A percentile compares a stretch with the other conserved stretches of the same genome.
Conservation (phyloP, 768 basidiomycete genomes). For the Kwoniella botswanensis region DNA sequence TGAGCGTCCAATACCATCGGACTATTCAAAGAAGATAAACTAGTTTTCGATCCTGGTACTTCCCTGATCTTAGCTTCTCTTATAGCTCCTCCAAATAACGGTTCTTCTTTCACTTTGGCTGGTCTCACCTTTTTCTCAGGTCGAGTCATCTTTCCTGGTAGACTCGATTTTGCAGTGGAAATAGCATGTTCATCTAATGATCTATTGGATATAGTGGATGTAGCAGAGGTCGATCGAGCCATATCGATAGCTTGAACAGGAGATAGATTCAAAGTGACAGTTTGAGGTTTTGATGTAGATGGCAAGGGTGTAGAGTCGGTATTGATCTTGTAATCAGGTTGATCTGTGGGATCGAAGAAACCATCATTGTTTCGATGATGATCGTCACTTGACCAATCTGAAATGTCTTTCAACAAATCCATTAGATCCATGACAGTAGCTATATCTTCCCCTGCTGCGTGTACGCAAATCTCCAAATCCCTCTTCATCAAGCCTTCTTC, state of each 20-base stretch:
- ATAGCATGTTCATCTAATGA: background rate
- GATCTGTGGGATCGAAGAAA: slow-evolving; percentile 11
- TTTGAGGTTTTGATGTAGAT: background rate
- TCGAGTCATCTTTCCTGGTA: slow-evolving; percentile 23
- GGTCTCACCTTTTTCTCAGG: slow-evolving; percentile 18
- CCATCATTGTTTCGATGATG: slow-evolving; percentile 28
- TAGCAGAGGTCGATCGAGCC: slow-evolving; percentile 7
- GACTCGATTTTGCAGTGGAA: background rate
- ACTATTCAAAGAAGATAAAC: slow-evolving; percentile 19
- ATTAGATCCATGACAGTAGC: slow-evolving; percentile 51
- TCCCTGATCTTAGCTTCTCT: slow-evolving; percentile 20
- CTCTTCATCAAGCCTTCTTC: slow-evolving; percentile 5
- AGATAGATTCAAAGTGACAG: background rate
- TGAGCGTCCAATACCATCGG: slow-evolving; percentile 41
- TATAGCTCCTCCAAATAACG: slow-evolving; percentile 13
- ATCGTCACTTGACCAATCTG: slow-evolving; percentile 39
- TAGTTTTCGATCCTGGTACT: slow-evolving; percentile 38
- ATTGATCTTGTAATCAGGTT: slow-evolving; percentile 20
- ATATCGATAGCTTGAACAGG: slow-evolving; percentile 11
- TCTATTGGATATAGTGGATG: slow-evolving; percentile 10
- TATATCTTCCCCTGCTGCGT: slow-evolving; percentile 44
- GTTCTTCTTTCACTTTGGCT: slow-evolving; percentile 4
- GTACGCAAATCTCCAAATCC: slow-evolving; percentile 48
- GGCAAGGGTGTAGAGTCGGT: background rate
- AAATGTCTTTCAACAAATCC: slow-evolving; percentile 47